Percentiles rank a stretch among this genome's conserved stretches.
These are phyloP conservation scores for Boletus subparvulus DNA, from an alignment of 768 basidiomycete genomes.

Conservation along the genomic window DNA sequence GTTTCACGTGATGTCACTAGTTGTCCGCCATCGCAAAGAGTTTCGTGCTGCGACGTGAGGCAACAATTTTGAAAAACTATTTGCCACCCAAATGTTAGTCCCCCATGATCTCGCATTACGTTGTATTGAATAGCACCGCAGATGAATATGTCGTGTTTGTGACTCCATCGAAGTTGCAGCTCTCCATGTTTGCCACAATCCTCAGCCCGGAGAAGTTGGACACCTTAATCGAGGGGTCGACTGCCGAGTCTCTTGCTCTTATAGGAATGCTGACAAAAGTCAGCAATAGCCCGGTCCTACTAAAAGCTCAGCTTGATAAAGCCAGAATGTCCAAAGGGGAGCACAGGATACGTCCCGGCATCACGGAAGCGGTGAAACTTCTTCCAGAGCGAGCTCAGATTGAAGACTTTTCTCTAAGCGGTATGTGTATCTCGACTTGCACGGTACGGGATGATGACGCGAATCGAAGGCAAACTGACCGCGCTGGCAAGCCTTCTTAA, in stretches of 20 bases:
- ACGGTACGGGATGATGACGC: neutral
- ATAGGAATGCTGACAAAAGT: slow-evolving; percentile 85
- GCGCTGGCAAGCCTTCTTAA: slow-evolving; percentile 65
- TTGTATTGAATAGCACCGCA: slow-evolving; percentile 31
- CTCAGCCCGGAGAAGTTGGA: slow-evolving; percentile 71
- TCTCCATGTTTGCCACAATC: slow-evolving; percentile 74
- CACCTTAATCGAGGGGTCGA: slow-evolving; percentile 65
- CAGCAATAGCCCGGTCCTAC: slow-evolving; percentile 86
- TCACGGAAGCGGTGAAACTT: slow-evolving; percentile 60
- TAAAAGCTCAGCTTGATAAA: slow-evolving; percentile 76
- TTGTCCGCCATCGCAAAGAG: slow-evolving; percentile 72
- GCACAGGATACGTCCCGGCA: slow-evolving; percentile 44
- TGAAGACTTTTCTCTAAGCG: slow-evolving; percentile 78
- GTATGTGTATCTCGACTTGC: slow-evolving; percentile 42
- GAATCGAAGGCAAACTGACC: slow-evolving; percentile 64
- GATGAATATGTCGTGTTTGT: slow-evolving; percentile 99
- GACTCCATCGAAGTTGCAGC: slow-evolving; percentile 80
- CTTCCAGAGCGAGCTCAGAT: slow-evolving; percentile 59
- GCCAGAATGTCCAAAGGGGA: slow-evolving; percentile 45
- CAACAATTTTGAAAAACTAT: slow-evolving; percentile 75
- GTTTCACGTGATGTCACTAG: slow-evolving; percentile 37
- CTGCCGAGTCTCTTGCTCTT: slow-evolving; percentile 74
- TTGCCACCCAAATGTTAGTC: slow-evolving; percentile 87
- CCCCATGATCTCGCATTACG: neutral
- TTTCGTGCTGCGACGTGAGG: slow-evolving; percentile 90